Percentiles rank a stretch among this genome's conserved stretches.
These are phyloP conservation scores for Penicillium ucsense DNA, from an alignment of 495 filamentous ascomycete species.

Conservation along the genomic window DNA sequence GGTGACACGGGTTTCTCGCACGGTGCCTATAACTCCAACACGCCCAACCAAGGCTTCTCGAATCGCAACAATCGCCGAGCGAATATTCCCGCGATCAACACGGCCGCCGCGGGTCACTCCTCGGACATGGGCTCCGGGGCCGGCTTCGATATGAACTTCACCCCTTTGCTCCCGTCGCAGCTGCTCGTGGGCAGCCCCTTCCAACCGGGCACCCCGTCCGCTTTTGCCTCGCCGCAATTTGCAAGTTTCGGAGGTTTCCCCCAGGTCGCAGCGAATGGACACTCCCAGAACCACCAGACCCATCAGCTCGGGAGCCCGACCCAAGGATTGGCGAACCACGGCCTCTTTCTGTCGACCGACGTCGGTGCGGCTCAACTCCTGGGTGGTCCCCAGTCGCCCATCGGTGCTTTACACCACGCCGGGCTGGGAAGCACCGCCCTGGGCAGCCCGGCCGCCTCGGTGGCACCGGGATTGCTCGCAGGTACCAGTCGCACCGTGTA, in stretches of 20 bases:
- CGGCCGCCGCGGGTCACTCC: constrained; percentile 45
- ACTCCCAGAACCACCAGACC: constrained; percentile 46
- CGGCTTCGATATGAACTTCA: constrained; percentile 96
- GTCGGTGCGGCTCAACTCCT: constrained; percentile 63
- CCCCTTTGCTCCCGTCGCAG: constrained; percentile 87
- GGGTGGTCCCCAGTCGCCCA: constrained; percentile 79
- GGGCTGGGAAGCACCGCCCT: constrained; percentile 48
- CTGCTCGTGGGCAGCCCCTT: constrained; percentile 93
- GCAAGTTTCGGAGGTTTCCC: constrained; percentile 71
- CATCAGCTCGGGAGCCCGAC: constrained; percentile 48
- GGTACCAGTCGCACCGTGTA: constrained; percentile 95
- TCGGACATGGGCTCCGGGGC: constrained; percentile 81
- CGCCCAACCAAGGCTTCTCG: constrained; percentile 57
- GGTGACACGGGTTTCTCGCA: constrained; percentile 81
- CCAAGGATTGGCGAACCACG: constrained; percentile 57
- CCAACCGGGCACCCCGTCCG: constrained; percentile 84
- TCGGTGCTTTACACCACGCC: constrained; percentile 47
- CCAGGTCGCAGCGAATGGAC: constrained; percentile 51
- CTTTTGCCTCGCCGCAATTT: constrained; percentile 86
- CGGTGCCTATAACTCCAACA: constrained; percentile 77
- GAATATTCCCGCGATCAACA: constrained; percentile 93
- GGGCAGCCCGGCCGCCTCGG: constrained; percentile 56
- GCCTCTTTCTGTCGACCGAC: constrained; percentile 70
- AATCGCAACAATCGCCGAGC: constrained; percentile 73
- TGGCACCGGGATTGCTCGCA: constrained; percentile 71